Conservation (phyloP, 2,329 filamentous ascomycete species). For the Colletotrichum sp. region DNA sequence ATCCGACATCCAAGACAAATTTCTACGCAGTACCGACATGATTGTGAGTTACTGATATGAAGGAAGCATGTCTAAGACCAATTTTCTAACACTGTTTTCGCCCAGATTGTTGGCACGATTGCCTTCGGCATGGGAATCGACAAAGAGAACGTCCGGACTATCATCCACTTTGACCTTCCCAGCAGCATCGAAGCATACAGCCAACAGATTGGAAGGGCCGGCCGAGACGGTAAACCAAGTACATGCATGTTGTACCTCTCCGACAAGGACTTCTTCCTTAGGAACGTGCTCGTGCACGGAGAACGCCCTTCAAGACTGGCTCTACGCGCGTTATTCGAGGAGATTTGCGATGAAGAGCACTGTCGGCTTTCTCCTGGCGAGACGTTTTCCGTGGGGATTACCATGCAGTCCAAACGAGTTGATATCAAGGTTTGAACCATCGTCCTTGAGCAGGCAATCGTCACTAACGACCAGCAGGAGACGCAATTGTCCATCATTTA, state of each 20-base stretch:
- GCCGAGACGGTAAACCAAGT: slow-evolving; percentile 57
- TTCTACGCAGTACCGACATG: slow-evolving; percentile 50
- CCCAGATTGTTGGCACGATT: slow-evolving; percentile 56
- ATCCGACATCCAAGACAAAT: slow-evolving; percentile 52
- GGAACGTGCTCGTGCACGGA: slow-evolving; percentile 64
- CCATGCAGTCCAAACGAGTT: slow-evolving; percentile 49
- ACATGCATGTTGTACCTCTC: slow-evolving; percentile 65
- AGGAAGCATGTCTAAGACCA: not conserved
- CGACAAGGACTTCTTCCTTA: slow-evolving; percentile 60
- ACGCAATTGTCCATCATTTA: slow-evolving; percentile 49
- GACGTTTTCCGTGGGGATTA: slow-evolving; percentile 51
- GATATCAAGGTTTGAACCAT: slow-evolving; percentile 53
- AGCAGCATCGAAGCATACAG: slow-evolving; percentile 61
- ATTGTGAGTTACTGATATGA: slow-evolving; percentile 25
- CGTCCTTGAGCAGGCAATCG: too few species aligned
- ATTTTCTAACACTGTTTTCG: not conserved
- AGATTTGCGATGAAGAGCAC: slow-evolving; percentile 51
- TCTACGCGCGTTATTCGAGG: slow-evolving; percentile 50
- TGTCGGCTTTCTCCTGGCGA: slow-evolving; percentile 38
- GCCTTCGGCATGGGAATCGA: slow-evolving; percentile 68
- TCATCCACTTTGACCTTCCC: slow-evolving; percentile 58
- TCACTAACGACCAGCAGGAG: not conserved
- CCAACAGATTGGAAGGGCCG: slow-evolving; percentile 62
- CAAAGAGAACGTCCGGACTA: slow-evolving; percentile 58
- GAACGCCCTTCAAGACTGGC: slow-evolving; percentile 61